phyloP scores from a whole-genome alignment of 116 monocot species.

The Trichopus zeylanicus region DNA sequence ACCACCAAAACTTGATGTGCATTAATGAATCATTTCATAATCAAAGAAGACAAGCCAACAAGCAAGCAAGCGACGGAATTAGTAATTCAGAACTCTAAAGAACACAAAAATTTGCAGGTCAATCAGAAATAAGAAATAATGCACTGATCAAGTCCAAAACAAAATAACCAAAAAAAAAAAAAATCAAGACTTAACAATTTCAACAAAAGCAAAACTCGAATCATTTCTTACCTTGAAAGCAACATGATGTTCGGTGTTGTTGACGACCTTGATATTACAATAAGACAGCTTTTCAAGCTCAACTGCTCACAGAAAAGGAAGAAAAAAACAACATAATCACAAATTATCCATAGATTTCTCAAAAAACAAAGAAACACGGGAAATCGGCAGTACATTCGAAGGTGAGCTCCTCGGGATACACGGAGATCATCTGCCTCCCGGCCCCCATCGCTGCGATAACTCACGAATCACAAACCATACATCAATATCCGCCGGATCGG shows the following conservation, averaged over 20 bases:
- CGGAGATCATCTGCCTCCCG: conserved; percentile 52
- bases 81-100: too few relatives aligned
- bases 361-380: neutral
- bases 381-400: conserved; percentile 49
- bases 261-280: conserved; percentile 83
- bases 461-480: conserved; percentile 2
- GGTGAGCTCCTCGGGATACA: conserved; percentile 74
- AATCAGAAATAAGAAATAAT: too few relatives aligned
- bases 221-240: conserved; percentile 97
- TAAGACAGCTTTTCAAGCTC: conserved; percentile 65
- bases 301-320: conserved; percentile 43
- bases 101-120: too few relatives aligned
- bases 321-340: neutral
- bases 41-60: too few relatives aligned
- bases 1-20: too few relatives aligned
- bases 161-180: too few relatives aligned
- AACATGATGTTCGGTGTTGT: conserved; percentile 87
- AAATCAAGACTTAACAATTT: too few relatives aligned
- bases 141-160: too few relatives aligned
- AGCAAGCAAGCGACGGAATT: too few relatives aligned
- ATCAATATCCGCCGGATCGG: neutral
- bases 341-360: neutral
- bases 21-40: too few relatives aligned
- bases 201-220: too few relatives aligned
- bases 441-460: conserved; percentile 45